Percentiles rank a stretch among this genome's conserved stretches.
phyloP scores from a whole-genome alignment of 2,329 filamentous ascomycete species.

The Fusarium chlamydosporum region DNA sequence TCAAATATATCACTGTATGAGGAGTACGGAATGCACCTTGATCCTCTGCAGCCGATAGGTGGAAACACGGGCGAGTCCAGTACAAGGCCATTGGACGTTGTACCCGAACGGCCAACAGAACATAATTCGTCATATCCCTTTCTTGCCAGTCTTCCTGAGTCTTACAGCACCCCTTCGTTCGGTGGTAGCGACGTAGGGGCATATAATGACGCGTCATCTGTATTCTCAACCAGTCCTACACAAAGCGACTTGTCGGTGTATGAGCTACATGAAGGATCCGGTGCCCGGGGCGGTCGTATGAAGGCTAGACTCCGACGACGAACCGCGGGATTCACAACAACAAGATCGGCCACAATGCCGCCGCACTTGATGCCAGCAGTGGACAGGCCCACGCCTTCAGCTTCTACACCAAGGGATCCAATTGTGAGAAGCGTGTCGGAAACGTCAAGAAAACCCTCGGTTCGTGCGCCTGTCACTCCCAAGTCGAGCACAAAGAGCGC shows the following conservation, averaged over 20 bases:
- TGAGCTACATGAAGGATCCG: conserved; percentile 54
- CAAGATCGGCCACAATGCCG: conserved; percentile 51
- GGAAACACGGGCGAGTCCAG: not conserved
- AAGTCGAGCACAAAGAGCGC: conserved; percentile 7
- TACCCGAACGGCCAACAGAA: conserved; percentile 32
- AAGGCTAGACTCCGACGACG: conserved; percentile 54
- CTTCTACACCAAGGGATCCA: conserved; percentile 51
- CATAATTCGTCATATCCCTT: conserved; percentile 19
- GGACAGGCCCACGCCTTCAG: conserved; percentile 47
- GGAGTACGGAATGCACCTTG: conserved; percentile 18
- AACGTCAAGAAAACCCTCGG: not conserved
- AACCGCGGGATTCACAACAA: conserved; percentile 50
- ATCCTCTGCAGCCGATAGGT: conserved; percentile 20
- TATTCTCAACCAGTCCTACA: conserved; percentile 23
- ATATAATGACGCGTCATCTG: conserved; percentile 22
- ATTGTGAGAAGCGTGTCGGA: conserved; percentile 14
- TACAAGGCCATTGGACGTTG: conserved; percentile 27
- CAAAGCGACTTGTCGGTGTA: conserved; percentile 32
- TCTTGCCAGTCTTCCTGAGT: conserved; percentile 2
- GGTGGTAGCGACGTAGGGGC: conserved; percentile 10
- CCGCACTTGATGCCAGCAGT: conserved; percentile 51
- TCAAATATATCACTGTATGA: conserved; percentile 33
- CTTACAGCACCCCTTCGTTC: conserved; percentile 17
- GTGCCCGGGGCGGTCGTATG: conserved; percentile 46
- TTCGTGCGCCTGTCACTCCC: not conserved